Conservation (phyloP, 106 monocot genomes). For the Amphibolis antarctica region DNA sequence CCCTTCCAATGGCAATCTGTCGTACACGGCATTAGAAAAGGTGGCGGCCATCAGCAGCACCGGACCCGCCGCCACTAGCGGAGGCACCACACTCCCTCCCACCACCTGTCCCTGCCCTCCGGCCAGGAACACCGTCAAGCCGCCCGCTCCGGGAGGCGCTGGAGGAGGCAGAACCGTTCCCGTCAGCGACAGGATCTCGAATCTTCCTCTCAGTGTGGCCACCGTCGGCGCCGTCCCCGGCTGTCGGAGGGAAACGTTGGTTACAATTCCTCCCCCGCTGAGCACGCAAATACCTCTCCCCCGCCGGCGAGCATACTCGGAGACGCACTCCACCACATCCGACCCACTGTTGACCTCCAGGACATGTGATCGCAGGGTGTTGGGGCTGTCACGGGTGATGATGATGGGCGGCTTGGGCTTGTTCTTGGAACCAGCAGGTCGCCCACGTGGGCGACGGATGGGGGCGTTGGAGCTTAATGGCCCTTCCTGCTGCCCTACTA, state of each 20-base stretch:
- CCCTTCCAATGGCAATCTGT: constrained; percentile 41
- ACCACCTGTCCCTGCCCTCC: constrained; percentile 50
- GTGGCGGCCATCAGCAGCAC: constrained; percentile 51
- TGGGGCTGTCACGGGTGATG: constrained; percentile 28
- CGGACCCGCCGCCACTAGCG: constrained; percentile 39
- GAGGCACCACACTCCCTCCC: constrained; percentile 56
- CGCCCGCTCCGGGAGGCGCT: constrained; percentile 48
- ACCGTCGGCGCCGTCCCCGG: constrained; percentile 28
- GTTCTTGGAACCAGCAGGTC: constrained; percentile 43
- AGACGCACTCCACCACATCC: constrained; percentile 41
- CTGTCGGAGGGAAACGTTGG: constrained; percentile 52
- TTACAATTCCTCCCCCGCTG: constrained; percentile 40
- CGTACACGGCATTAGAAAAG: constrained; percentile 54
- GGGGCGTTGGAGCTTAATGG: constrained; percentile 13
- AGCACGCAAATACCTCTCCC: constrained; percentile 50
- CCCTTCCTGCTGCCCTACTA: not conserved
- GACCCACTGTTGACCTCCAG: constrained; percentile 46
- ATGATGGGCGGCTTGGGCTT: constrained; percentile 22
- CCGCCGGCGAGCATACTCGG: constrained; percentile 55
- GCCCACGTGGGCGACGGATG: constrained; percentile 44
- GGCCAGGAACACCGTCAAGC: constrained; percentile 44
- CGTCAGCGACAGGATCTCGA: constrained; percentile 53
- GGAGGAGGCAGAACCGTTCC: constrained; percentile 66
- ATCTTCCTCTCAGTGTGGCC: constrained; percentile 36
- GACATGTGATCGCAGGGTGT: constrained; percentile 47